phyloP scores from a whole-genome alignment of 2,329 filamentous ascomycete genomes.

The Penicillium nordicum region DNA sequence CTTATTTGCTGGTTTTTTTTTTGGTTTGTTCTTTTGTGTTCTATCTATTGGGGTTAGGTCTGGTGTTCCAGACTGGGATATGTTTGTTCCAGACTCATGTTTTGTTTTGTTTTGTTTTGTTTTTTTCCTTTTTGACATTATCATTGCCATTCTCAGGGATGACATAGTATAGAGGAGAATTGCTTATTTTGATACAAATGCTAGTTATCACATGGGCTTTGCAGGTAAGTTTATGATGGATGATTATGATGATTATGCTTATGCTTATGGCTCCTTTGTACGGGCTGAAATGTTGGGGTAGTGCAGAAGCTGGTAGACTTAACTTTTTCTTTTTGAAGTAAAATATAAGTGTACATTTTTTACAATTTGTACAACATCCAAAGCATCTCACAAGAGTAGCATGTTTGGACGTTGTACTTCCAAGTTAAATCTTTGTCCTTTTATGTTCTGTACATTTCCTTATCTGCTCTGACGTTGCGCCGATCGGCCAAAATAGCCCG shows the following conservation, averaged over 20 bases:
- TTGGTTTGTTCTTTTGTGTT: neutral
- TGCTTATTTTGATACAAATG: neutral
- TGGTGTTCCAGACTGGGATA: neutral
- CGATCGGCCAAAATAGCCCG: neutral
- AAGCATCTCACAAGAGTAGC: neutral
- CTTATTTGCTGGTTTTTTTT: neutral
- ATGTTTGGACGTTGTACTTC: conserved; percentile 6
- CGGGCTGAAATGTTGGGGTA: neutral
- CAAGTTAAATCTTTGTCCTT: neutral
- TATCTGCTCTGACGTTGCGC: neutral
- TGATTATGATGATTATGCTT: neutral
- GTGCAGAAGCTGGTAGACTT: neutral
- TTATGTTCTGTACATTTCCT: neutral
- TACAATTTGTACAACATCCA: neutral
- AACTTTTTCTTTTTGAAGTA: neutral
- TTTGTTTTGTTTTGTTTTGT: too few species aligned
- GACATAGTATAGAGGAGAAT: neutral
- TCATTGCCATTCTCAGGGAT: neutral
- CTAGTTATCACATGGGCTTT: neutral
- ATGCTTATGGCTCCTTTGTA: neutral
- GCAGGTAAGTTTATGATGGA: neutral
- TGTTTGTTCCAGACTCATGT: neutral
- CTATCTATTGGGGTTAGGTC: neutral
- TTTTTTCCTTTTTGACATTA: neutral
- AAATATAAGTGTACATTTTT: neutral